These are phyloP conservation scores for Yamadazyma sp. DNA, from an alignment of 1,139 yeast genomes.

Conservation along the genomic window DNA sequence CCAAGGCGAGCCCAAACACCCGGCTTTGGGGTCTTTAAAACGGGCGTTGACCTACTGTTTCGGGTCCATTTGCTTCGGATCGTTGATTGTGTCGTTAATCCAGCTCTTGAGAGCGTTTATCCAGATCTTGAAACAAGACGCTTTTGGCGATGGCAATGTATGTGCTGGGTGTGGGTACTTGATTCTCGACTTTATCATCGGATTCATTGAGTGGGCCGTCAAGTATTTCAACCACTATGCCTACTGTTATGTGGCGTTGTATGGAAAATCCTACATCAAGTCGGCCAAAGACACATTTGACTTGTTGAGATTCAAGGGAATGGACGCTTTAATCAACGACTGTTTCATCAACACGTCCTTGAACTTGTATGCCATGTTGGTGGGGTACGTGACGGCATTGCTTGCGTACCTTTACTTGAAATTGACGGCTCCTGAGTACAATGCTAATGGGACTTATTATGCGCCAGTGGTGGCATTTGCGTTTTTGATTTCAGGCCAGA, in stretches of 20 bases:
- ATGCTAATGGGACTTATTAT: conserved; percentile 62
- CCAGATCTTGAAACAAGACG: conserved; percentile 49
- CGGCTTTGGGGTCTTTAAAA: conserved; percentile 79
- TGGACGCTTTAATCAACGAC: conserved; percentile 85
- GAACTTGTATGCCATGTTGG: conserved; percentile 68
- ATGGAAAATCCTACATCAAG: conserved; percentile 73
- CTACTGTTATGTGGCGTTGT: conserved; percentile 81
- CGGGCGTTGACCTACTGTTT: conserved; percentile 84
- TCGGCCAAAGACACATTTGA: conserved; percentile 85
- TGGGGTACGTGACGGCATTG: conserved; percentile 68
- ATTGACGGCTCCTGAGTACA: conserved; percentile 72
- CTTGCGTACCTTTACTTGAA: conserved; percentile 70
- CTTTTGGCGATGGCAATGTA: conserved; percentile 53
- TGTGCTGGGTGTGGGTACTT: conserved; percentile 57
- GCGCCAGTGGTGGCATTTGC: conserved; percentile 80
- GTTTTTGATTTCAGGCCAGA: conserved; percentile 74
- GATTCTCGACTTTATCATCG: conserved; percentile 59
- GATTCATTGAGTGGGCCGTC: conserved; percentile 74
- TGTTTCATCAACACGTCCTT: conserved; percentile 76
- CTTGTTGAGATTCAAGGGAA: conserved; percentile 73
- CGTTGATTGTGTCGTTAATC: conserved; percentile 74
- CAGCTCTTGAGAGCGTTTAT: conserved; percentile 56
- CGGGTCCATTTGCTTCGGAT: conserved; percentile 90
- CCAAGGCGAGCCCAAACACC: conserved; percentile 78
- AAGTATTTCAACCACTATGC: conserved; percentile 91